Percentiles rank a stretch among this genome's conserved stretches.
These are phyloP conservation scores for Botrytis elliptica DNA, from an alignment of 2,329 filamentous ascomycete genomes.

Conservation along the genomic window DNA sequence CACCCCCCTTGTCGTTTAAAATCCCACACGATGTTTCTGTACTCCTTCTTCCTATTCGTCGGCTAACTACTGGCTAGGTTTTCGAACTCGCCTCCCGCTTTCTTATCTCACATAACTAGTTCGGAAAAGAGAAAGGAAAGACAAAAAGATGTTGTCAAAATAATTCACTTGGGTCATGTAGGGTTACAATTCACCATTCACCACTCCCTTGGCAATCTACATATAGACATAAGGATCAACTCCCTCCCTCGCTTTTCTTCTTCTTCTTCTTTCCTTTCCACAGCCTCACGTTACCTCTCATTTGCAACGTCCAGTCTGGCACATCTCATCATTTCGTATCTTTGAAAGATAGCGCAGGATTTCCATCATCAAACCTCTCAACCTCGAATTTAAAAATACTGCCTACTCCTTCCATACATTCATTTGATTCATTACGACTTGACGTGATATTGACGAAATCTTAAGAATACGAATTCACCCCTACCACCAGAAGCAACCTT, in stretches of 20 bases:
- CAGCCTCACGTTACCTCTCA: slow-evolving; percentile 17
- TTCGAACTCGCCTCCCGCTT: neutral
- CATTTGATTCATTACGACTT: slow-evolving; percentile 13
- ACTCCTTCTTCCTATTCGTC: neutral
- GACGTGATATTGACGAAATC: slow-evolving; percentile 2
- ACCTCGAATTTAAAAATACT: neutral
- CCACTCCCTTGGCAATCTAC: slow-evolving; percentile 1
- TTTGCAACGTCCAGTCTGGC: slow-evolving; percentile 10
- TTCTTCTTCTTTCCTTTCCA: slow-evolving; percentile 12
- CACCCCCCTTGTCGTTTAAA: neutral
- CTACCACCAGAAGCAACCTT: neutral
- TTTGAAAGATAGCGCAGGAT: slow-evolving; percentile 27
- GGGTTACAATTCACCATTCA: neutral
- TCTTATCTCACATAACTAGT: neutral
- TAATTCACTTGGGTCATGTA: neutral
- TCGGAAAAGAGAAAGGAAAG: neutral
- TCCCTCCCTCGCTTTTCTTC: slow-evolving; percentile 11
- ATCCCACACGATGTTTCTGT: neutral
- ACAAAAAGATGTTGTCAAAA: neutral
- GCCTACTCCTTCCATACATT: slow-evolving; percentile 9
- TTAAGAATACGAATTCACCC: neutral
- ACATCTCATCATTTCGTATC: slow-evolving; percentile 20
- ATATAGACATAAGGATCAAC: slow-evolving; percentile 3
- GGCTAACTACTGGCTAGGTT: neutral
- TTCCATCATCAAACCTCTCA: neutral